Base-by-base conservation (phyloP, 208 protist genomes). In the Leishmania lainsoni region DNA sequence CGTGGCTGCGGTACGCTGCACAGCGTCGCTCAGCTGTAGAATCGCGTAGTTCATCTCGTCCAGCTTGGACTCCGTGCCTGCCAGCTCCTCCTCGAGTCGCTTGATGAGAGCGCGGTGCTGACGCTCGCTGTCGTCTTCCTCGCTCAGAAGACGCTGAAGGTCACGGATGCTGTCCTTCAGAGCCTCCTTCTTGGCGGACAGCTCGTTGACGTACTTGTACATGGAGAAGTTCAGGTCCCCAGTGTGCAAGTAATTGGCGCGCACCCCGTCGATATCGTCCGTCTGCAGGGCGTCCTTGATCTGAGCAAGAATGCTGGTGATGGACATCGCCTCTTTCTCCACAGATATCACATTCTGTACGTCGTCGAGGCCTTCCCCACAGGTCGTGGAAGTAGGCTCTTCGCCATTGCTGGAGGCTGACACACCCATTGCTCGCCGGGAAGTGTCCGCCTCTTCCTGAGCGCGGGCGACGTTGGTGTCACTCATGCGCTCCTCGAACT, bases 201-300 rank as follows among this genome's bases (percentile, higher is more conserved):
- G 92, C 84, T 99, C 97, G 89, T 99, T 99, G 73, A 99, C 93
- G 82, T 94, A 97, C 89, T 99, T 99, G 93, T 98, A 99, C 39
- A 99, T 85, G 29, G 98, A 99, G 79, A 99, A 99, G 93, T 99
- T 99, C 45, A 88, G 87, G 66, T 99, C 98, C 65, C 98, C 98
- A 3, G 95, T 91, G 58, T 91, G 83, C 78, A 96, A 83, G 87
- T 98, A 99, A 75, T 93, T 84, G 35, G 92, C 69, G 32, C 92
- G 91, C 52, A 99, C 75, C 61, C 87, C 88, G 45, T 98, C 90
- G n/a, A 98, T 89, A 82, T 99, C 95, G 35, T 92, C 88, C 42
- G 95, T 89, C 32, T 83, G 85, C 10, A 97, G 90, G 16, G 92
- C 95, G 12, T 97, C 92, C 58, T 86, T 79, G 76, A 99, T 87